phyloP scores from a whole-genome alignment of 208 protist genomes.

The Balamuthia mandrillaris region DNA sequence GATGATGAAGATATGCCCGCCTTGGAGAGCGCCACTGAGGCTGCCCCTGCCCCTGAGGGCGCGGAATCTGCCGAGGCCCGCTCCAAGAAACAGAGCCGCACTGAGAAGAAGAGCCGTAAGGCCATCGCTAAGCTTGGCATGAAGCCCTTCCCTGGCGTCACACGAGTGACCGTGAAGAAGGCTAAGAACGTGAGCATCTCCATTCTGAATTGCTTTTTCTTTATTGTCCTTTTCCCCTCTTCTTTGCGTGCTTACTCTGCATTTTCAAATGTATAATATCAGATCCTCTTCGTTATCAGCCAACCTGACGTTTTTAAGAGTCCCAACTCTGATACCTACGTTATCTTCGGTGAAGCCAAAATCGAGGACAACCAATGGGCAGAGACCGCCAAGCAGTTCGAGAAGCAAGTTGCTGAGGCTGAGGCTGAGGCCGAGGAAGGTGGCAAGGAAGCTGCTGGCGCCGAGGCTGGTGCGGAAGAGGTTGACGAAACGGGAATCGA shows the following conservation, averaged over 20 bases:
- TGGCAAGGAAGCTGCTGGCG: slow-evolving; percentile 42
- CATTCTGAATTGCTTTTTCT: background rate
- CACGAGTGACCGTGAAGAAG: slow-evolving; percentile 88
- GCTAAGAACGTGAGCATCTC: slow-evolving; percentile 54
- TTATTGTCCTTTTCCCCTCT: slow-evolving; percentile 2
- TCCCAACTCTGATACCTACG: slow-evolving; percentile 90
- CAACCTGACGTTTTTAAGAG: slow-evolving; percentile 94
- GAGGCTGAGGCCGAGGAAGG: background rate
- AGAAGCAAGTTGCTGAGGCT: background rate
- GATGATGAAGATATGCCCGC: slow-evolving; percentile 57
- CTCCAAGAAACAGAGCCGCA: slow-evolving; percentile 50
- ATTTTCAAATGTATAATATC: background rate
- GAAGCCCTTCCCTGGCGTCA: slow-evolving; percentile 86
- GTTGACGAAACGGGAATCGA: slow-evolving; percentile 75
- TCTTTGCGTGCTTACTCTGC: background rate
- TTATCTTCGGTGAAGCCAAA: slow-evolving; percentile 95
- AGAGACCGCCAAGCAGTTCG: slow-evolving; percentile 49
- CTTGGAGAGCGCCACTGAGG: slow-evolving; percentile 48
- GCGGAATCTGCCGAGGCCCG: background rate
- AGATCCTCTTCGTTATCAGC: slow-evolving; percentile 86
- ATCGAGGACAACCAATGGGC: slow-evolving; percentile 81
- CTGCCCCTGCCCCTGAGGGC: background rate
- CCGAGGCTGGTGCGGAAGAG: slow-evolving; percentile 56
- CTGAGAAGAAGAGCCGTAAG: slow-evolving; percentile 92
- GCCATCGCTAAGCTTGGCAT: slow-evolving; percentile 94